These are phyloP conservation scores for Scedosporium apiospermum DNA, from an alignment of 2,329 filamentous ascomycete species.

Conservation along the genomic window DNA sequence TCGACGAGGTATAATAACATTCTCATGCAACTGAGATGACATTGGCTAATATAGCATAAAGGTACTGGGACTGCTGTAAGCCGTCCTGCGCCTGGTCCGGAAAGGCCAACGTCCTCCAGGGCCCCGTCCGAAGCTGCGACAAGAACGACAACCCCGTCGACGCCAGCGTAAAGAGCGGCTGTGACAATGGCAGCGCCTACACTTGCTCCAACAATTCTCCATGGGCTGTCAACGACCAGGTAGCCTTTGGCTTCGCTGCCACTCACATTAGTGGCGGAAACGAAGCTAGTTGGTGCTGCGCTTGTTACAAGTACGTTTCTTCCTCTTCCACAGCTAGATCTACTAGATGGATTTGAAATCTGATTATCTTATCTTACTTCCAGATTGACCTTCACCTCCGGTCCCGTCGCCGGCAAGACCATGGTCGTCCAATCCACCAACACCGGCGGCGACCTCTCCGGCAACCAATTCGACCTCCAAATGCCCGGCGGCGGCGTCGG, in stretches of 20 bases:
- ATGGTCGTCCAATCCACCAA: slow-evolving; percentile 58
- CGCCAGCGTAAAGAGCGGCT: slow-evolving; percentile 39
- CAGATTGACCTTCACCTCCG: slow-evolving; percentile 41
- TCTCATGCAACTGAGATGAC: background rate
- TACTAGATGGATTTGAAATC: background rate
- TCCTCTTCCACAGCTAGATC: too few species aligned
- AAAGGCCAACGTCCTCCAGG: slow-evolving; percentile 40
- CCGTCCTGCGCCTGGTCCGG: slow-evolving; percentile 52
- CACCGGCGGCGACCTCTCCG: slow-evolving; percentile 46
- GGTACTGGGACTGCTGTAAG: slow-evolving; percentile 63
- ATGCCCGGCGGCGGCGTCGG: slow-evolving; percentile 47
- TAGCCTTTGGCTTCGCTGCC: slow-evolving; percentile 58
- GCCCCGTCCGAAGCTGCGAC: slow-evolving; percentile 46
- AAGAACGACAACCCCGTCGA: slow-evolving; percentile 45
- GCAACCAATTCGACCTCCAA: slow-evolving; percentile 49
- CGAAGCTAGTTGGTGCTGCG: slow-evolving; percentile 55
- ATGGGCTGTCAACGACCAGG: slow-evolving; percentile 46
- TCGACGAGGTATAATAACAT: background rate
- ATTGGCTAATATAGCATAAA: background rate
- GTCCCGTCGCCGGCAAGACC: slow-evolving; percentile 45
- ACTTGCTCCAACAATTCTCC: slow-evolving; percentile 54
- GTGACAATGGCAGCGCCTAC: slow-evolving; percentile 46
- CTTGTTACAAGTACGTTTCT: slow-evolving; percentile 40
- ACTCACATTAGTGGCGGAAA: slow-evolving; percentile 43
- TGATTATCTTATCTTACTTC: background rate